Percentiles rank a stretch among this genome's conserved stretches.
Conservation (phyloP, 2,329 filamentous ascomycete species). For the Diaporthe aspalathi region DNA sequence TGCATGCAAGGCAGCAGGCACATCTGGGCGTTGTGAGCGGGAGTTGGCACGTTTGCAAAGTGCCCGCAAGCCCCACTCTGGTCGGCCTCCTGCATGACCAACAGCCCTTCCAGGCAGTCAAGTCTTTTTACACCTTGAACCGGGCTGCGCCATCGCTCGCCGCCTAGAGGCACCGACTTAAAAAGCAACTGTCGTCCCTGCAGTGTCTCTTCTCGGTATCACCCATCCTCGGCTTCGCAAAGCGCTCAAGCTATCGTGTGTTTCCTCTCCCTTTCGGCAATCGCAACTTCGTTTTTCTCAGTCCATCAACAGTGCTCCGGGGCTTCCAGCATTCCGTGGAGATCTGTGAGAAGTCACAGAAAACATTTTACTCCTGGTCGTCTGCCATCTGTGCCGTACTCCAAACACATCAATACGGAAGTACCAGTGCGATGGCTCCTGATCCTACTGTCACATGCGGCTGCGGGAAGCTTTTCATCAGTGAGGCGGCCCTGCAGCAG, state of each 20-base stretch:
- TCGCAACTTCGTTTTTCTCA: too few species aligned
- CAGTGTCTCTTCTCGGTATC: not conserved
- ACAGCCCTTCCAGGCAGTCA: not conserved
- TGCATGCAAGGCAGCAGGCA: too few species aligned
- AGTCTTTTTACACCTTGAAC: not conserved
- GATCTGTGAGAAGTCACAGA: too few species aligned
- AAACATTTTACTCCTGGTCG: not conserved
- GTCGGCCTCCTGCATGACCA: constrained; percentile 6
- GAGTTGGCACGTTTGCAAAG: not conserved
- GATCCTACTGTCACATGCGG: not conserved
- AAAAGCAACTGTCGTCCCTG: not conserved
- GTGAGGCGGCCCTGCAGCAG: not conserved
- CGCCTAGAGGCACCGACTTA: not conserved
- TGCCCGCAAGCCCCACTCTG: not conserved
- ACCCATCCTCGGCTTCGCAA: not conserved
- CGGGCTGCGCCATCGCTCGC: not conserved
- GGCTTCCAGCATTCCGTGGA: too few species aligned
- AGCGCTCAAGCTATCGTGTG: too few species aligned
- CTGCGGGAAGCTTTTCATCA: not conserved
- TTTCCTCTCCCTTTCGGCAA: too few species aligned
- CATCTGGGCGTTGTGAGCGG: too few species aligned
- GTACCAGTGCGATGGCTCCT: not conserved
- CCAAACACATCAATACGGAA: not conserved
- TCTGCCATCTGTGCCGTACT: not conserved
- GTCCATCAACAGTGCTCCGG: too few species aligned